A percentile compares a stretch with the other conserved stretches of the same genome.
Evolutionary conservation across 257 asterid species (phyloP).

Genomic region (Craterostigma plantagineum): DNA sequence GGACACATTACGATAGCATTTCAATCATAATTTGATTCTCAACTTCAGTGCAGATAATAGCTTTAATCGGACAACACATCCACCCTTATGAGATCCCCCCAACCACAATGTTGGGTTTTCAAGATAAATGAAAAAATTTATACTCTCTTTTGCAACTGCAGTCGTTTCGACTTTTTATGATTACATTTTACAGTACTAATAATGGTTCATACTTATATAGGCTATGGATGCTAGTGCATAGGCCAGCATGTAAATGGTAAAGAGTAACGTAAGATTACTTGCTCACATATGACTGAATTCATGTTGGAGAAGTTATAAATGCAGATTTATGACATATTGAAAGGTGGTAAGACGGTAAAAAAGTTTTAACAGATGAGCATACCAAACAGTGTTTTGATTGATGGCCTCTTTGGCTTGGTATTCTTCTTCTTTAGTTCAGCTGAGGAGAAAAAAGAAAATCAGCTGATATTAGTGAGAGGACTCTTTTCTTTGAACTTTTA

Average conservation of each 20-base stretch:
- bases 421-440: constrained; percentile 90
- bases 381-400: constrained; percentile 86
- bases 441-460: constrained; percentile 15
- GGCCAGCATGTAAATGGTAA: background rate
- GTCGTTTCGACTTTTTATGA: background rate
- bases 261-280: background rate
- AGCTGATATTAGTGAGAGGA: constrained; percentile 7
- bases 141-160: background rate
- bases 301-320: no score
- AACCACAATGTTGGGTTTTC: no score
- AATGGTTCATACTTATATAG: no score
- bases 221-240: background rate
- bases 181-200: no score
- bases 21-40: background rate
- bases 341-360: background rate
- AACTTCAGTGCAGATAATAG: constrained; percentile 1
- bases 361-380: constrained; percentile 11
- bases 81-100: no score
- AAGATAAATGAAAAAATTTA: no score
- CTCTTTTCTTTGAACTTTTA: background rate
- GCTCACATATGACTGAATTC: background rate
- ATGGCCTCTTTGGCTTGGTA: constrained; percentile 60
- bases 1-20: constrained; percentile 8
- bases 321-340: no score
- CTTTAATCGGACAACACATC: background rate